phyloP scores from a whole-genome alignment of 352 stramenopile species.

The Pythium graminicola region DNA sequence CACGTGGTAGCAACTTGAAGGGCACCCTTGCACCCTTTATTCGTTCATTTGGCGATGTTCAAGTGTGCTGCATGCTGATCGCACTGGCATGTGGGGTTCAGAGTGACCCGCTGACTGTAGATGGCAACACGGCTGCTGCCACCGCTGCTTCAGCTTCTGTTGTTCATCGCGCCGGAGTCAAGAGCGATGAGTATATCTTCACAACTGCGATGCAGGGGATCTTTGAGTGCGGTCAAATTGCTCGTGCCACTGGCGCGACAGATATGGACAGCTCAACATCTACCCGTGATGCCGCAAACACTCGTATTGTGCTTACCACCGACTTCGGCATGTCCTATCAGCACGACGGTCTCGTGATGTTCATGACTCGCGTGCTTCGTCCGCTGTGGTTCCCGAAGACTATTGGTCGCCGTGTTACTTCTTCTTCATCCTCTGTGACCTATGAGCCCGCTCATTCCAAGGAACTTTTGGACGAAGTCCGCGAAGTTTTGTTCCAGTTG shows the following conservation, averaged over 20 bases:
- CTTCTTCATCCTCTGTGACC: slow-evolving; percentile 26
- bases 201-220: slow-evolving; percentile 71
- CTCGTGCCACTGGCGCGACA: slow-evolving; percentile 6
- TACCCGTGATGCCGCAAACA: slow-evolving; percentile 26
- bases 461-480: slow-evolving; percentile 61
- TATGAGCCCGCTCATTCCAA: slow-evolving; percentile 40
- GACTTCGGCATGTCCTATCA: slow-evolving; percentile 86
- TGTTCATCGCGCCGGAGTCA: slow-evolving; percentile 40
- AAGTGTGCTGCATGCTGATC: slow-evolving; percentile 87
- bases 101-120: slow-evolving; percentile 60
- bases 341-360: slow-evolving; percentile 76
- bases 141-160: slow-evolving; percentile 33
- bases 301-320: slow-evolving; percentile 76
- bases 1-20: slow-evolving; percentile 65
- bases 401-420: slow-evolving; percentile 41
- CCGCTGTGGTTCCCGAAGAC: slow-evolving; percentile 66
- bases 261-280: slow-evolving; percentile 27
- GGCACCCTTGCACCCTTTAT: slow-evolving; percentile 63
- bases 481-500: slow-evolving; percentile 78
- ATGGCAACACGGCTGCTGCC: slow-evolving; percentile 35
- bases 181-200: slow-evolving; percentile 78
- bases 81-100: slow-evolving; percentile 78
- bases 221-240: slow-evolving; percentile 70
- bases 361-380: slow-evolving; percentile 71
- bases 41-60: slow-evolving; percentile 74